Evolutionary conservation across 345 rosid genomes (phyloP), one percentile per base, ranked within the genome.

Genomic region (Citrus glauca): DNA sequence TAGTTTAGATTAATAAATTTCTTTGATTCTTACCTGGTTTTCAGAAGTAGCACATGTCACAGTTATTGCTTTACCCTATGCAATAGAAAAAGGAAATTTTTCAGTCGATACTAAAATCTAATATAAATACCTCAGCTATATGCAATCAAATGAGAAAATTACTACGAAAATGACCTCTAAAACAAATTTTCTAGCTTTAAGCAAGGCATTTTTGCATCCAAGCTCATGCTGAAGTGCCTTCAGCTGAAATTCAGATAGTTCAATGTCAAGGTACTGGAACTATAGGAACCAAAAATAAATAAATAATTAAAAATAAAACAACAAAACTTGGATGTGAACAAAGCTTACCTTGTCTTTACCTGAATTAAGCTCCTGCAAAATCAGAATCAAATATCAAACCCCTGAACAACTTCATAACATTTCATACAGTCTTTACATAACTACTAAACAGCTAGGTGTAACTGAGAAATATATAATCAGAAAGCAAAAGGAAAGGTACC

Each of bases 151-250:
- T 22, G 64, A 69, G 69, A 42, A 50, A 62, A 42, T 42, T 14
- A 60, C 24, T n/a, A 25, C 1, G 30, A n/a, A 79, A 74, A 73
- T 70, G n/a, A 81, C 88, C 81, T 81, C 75, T 66, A 71, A 62
- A 81, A 82, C 80, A 63, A 87, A 40, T 53, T 86, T 75, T 77
- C 71, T 83, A 42, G 85, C 89, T 72, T 76, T 73, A 78, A 85
- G 84, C 83, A 90, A 50, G 69, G 84, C 86, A 65, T 84, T 87
- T 82, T 83, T 89, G 83, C 94, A 91, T 67, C 90, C 90, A 79
- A 93, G 88, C 80, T 93, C 94, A 82, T 93, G 98, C 30, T 86
- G 87, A 83, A 89, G 91, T 71, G 79, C 71, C 82, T 81, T 87
- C 33, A 91, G 85, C 95, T 93, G 86, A 77, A 85, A 67, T 75